These are phyloP conservation scores for Ceratobasidium theobromae DNA, from an alignment of 1,284 basidiomycete genomes.

Conservation along the genomic window DNA sequence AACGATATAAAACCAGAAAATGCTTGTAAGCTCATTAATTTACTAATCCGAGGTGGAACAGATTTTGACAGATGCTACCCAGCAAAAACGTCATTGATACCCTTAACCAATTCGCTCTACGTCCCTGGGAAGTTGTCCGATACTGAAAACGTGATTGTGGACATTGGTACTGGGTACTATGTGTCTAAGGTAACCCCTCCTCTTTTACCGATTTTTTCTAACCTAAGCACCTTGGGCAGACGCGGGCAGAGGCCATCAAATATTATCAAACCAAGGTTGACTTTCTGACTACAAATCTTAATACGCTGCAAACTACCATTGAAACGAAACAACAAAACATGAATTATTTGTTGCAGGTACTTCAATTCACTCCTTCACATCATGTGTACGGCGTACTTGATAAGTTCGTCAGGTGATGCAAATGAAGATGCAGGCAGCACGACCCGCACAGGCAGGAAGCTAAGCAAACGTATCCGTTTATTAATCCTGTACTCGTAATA, in stretches of 20 bases:
- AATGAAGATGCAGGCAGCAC: conserved; percentile 24
- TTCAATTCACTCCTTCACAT: not conserved
- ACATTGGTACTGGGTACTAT: conserved; percentile 96
- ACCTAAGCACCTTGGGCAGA: conserved; percentile 49
- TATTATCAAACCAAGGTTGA: conserved; percentile 78
- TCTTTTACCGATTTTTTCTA: not conserved
- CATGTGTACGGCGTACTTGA: not conserved
- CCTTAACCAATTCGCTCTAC: conserved; percentile 92
- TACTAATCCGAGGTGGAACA: not conserved
- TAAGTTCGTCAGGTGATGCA: conserved; percentile 8
- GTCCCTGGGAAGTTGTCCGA: conserved; percentile 89
- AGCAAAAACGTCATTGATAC: conserved; percentile 89
- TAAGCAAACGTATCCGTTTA: too few relatives aligned
- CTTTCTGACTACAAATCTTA: conserved; percentile 77
- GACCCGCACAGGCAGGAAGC: conserved; percentile 4
- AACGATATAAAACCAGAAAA: conserved; percentile 75
- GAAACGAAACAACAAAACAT: conserved; percentile 88
- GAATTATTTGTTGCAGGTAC: conserved; percentile 70
- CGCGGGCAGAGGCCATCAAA: conserved; percentile 71
- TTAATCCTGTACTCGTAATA: too few relatives aligned
- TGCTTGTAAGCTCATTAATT: conserved; percentile 55
- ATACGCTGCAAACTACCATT: conserved; percentile 81
- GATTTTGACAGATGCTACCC: conserved; percentile 4
- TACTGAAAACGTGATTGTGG: conserved; percentile 85
- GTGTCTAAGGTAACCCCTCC: conserved; percentile 76